Evolutionary conservation across 805 yeast genomes (phyloP).

Genomic region (Candida incommunis): DNA sequence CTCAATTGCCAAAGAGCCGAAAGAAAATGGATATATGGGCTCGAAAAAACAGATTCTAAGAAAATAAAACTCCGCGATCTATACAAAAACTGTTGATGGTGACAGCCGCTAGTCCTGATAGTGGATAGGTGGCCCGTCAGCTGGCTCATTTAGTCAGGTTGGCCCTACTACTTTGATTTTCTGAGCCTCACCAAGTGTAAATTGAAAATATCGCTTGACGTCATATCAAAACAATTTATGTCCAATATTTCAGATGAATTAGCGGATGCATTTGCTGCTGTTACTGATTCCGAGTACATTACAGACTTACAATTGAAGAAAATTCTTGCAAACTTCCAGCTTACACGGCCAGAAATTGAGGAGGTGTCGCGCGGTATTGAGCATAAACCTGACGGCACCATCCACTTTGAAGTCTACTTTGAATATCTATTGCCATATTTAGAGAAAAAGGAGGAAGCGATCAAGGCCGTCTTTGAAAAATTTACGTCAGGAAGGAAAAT

Average conservation of each 20-base stretch:
- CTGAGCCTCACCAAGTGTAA: too few species aligned
- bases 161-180: too few species aligned
- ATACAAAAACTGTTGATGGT: too few species aligned
- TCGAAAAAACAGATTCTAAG: too few species aligned
- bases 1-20: too few species aligned
- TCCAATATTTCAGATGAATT: not conserved
- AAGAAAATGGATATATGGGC: too few species aligned
- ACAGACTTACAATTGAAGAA: not conserved
- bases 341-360: not conserved
- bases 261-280: not conserved
- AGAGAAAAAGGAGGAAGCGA: not conserved
- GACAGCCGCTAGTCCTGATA: too few species aligned
- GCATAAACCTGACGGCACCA: not conserved
- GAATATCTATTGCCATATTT: not conserved
- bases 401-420: not conserved
- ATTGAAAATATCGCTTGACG: too few species aligned
- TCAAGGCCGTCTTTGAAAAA: not conserved
- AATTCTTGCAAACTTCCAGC: not conserved
- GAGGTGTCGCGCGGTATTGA: not conserved
- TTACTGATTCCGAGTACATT: not conserved
- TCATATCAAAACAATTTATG: not conserved
- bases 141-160: too few species aligned
- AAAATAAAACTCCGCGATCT: too few species aligned
- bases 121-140: too few species aligned
- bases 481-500: not conserved